Evolutionary conservation across 2,329 filamentous ascomycete genomes (phyloP).

Genomic region (Xylaria sp.): DNA sequence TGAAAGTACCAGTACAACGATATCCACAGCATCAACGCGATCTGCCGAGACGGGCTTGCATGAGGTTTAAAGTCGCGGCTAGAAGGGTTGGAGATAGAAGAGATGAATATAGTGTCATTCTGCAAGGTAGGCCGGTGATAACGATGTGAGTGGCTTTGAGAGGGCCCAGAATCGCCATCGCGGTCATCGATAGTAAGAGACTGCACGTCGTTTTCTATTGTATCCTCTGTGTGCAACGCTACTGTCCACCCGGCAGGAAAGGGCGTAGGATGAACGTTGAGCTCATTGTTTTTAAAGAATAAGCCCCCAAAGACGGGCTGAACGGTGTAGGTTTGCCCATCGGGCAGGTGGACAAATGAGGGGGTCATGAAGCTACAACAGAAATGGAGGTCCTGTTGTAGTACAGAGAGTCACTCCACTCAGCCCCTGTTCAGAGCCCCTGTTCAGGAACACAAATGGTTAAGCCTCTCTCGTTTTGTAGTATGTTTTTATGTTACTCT

Average conservation of each 20-base stretch:
- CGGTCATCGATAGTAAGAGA: slow-evolving; percentile 49
- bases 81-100: slow-evolving; percentile 86
- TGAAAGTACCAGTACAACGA: slow-evolving; percentile 98
- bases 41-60: slow-evolving; percentile 84
- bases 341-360: slow-evolving; percentile 76
- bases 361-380: slow-evolving; percentile 44
- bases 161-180: slow-evolving; percentile 40
- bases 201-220: slow-evolving; percentile 43
- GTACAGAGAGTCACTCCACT: not conserved
- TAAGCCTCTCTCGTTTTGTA: not conserved
- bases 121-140: slow-evolving; percentile 80
- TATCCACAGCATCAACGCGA: slow-evolving; percentile 97
- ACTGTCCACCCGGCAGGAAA: slow-evolving; percentile 93
- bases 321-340: slow-evolving; percentile 85
- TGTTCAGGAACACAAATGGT: not conserved
- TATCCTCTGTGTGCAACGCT: slow-evolving; percentile 77
- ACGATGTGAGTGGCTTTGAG: slow-evolving; percentile 63
- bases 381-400: not conserved
- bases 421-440: not conserved
- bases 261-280: slow-evolving; percentile 73
- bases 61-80: slow-evolving; percentile 82
- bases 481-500: not conserved
- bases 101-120: slow-evolving; percentile 88
- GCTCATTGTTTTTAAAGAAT: slow-evolving; percentile 85
- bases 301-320: slow-evolving; percentile 91